Evolutionary conservation across 1,284 basidiomycete genomes (phyloP), one percentile per base, ranked within the genome.

Genomic region (Leccinum pachyderme): DNA sequence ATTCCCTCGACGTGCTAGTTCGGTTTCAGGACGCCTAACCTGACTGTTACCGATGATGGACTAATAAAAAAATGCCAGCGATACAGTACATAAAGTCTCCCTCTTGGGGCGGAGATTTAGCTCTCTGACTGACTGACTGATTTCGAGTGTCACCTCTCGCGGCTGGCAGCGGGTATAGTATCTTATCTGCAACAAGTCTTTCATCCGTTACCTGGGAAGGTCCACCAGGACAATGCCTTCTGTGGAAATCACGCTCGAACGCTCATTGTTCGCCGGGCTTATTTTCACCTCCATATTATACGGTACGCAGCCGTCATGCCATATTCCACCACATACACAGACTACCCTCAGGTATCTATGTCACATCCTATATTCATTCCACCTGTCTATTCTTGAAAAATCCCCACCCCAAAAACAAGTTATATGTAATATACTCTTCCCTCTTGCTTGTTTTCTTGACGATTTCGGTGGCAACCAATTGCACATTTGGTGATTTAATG

Each of bases 361-460:
- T 54, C 11, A 39, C 43, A 3, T 50, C 53, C n/a, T 54, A 46
- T 43, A 37, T 46, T 33, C 53, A 31, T 13, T 39, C 50, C 7
- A 39, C 44, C 37, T 43, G 53, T 13, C 27, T 54, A 12, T 51
- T 54, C 33, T 28, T n/a, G 37, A 37, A 39, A 37, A 28, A 22
- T 31, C 18, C 43, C 22, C 44, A 15, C 22, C 28, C 43, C 22
- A 45, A 27, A 33, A 25, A 31, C 28, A 47, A 28, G 18, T 53
- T 55, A 24, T 55, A 55, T 35, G 15, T 53, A 1, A 6, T 41
- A 28, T 55, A 55, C 28, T 55, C 53, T 32, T 47, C 53, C 28
- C 1, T 55, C 15, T 33, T 55, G 35, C 15, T 53, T 2, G 2
- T 55, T 28, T 33, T 53, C 11, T 27, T 55, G 51, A 54, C 51